Evolutionary conservation across 2,329 filamentous ascomycete species (phyloP), one percentile per base, ranked within the genome.

Genomic region (Chaetomiaceae sp.): DNA sequence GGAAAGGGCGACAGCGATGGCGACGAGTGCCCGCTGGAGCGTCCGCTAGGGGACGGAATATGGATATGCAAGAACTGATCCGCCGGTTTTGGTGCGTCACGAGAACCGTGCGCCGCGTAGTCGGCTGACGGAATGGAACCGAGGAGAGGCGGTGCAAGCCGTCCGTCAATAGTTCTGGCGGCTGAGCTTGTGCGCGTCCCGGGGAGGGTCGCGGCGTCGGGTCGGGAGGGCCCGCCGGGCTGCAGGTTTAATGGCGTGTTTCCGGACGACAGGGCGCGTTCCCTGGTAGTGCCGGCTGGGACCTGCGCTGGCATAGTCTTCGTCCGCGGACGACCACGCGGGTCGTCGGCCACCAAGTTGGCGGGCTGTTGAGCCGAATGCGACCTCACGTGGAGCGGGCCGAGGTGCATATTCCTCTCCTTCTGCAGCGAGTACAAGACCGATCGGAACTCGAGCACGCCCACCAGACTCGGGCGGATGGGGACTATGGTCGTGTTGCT

Each of bases 401-500:
- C 39, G 35, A 56, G 30, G 19, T 58, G 54, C 55, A 56, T 57
- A 53, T 88, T 93, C 59, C 86, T 80, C 46, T 88, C 86, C 54
- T 83, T 86, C 58, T 94, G 83, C 47, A 98, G 68, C 3, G 89
- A 89, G n/a, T 87, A 84, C 37, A 98, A 71, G 3, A 95, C 84
- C 2, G 91, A 91, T 57, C 90, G 79, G 58, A 98, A 98, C 66
- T 98, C 93, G 47, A 98, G 72, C 8, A 88, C 93, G 35, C 93
- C 93, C 3, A 98, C 84, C 38, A 98, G 71, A 70, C 93, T 97
- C 1, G 93, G 91, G 35, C 93, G 78, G 52, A 98, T 96, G 0
- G 89, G 86, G 6, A 83, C 91, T 50, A 90, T 77, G 2, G 88
- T 75, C 0, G 86, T 88, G 54, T 83, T 84, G 55, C 84, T 80